These are phyloP conservation scores for Nissolia schottii DNA, from an alignment of 306 rosid species.

Conservation along the genomic window DNA sequence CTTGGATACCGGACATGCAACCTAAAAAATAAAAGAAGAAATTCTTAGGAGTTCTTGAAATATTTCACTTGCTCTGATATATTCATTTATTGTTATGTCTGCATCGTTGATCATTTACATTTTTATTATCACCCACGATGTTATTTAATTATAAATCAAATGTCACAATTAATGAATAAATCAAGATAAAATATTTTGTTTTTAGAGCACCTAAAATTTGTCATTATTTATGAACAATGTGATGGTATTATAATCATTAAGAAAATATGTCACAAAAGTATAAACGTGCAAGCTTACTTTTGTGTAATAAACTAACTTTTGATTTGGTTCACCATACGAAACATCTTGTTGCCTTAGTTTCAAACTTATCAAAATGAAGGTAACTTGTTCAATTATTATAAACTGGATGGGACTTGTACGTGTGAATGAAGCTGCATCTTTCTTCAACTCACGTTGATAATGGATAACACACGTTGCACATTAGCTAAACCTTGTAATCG, in stretches of 20 bases:
- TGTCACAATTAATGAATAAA: too few species aligned
- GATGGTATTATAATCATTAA: background rate
- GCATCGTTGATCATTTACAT: too few species aligned
- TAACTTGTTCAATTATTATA: background rate
- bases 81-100: too few species aligned
- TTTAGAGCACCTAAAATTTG: too few species aligned
- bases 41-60: too few species aligned
- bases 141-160: too few species aligned
- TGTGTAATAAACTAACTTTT: background rate
- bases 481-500: background rate
- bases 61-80: too few species aligned
- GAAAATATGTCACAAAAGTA: background rate
- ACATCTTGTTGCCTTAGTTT: background rate
- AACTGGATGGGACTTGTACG: background rate
- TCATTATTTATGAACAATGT: background rate
- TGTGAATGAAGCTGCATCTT: background rate
- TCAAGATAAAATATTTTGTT: too few species aligned
- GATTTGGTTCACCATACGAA: background rate
- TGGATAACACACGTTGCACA: background rate
- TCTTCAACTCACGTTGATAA: background rate
- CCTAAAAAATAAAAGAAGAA: too few species aligned
- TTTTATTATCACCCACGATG: too few species aligned
- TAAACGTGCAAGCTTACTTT: slow-evolving; percentile 8
- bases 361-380: background rate
- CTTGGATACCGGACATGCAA: too few species aligned